Conservation (phyloP, 2,329 filamentous ascomycete species). For the Colletotrichum sp. region DNA sequence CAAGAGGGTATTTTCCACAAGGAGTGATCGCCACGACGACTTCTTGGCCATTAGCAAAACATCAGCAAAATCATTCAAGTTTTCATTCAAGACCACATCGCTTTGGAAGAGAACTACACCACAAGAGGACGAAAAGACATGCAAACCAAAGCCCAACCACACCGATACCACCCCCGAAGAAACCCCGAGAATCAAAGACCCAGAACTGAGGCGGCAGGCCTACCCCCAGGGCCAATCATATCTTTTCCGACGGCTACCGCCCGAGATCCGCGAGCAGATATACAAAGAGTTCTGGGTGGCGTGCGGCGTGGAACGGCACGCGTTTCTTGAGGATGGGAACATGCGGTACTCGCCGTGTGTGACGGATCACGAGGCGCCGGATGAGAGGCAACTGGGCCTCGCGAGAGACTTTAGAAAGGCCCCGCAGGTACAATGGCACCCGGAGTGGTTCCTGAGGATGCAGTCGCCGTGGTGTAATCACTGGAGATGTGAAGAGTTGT, state of each 20-base stretch:
- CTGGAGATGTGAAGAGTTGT: slow-evolving; percentile 20
- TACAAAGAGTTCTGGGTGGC: slow-evolving; percentile 8
- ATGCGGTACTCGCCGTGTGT: slow-evolving; percentile 8
- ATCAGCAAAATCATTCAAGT: not conserved
- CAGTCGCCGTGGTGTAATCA: slow-evolving; percentile 23
- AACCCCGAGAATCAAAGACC: not conserved
- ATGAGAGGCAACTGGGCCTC: slow-evolving; percentile 14
- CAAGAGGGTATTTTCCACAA: not conserved
- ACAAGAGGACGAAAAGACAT: not conserved
- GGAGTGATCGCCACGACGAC: not conserved
- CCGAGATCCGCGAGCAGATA: slow-evolving; percentile 19
- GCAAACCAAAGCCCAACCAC: not conserved
- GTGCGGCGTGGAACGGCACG: slow-evolving; percentile 8
- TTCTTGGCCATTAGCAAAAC: not conserved
- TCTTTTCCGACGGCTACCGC: slow-evolving; percentile 11
- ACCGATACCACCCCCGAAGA: not conserved
- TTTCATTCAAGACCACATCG: not conserved
- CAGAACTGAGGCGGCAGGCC: not conserved
- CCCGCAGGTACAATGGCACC: slow-evolving; percentile 4
- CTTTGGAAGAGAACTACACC: not conserved
- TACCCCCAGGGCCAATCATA: not conserved
- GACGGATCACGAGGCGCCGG: slow-evolving; percentile 12
- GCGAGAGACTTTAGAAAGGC: not conserved
- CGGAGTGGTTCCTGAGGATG: slow-evolving; percentile 19
- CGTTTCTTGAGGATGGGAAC: not conserved